A percentile compares a stretch with the other conserved stretches of the same genome.
Conservation (phyloP, 2,329 filamentous ascomycete genomes). For the Huntiella moniliformis region DNA sequence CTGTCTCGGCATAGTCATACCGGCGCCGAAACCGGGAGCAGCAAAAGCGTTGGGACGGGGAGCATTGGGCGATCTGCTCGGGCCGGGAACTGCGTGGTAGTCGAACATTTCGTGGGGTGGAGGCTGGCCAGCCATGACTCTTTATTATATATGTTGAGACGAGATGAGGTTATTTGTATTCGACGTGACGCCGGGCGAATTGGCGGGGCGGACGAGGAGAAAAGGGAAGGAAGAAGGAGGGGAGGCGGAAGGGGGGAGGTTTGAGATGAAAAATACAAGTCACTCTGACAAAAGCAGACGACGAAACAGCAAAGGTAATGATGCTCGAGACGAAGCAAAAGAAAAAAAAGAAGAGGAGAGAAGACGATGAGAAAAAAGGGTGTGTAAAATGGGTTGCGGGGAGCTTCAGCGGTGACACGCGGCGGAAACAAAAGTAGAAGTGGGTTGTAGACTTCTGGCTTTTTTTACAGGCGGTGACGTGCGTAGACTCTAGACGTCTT, state of each 20-base stretch:
- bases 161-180: no score
- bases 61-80: constrained; percentile 50
- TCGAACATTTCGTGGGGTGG: constrained; percentile 52
- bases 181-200: no score
- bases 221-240: not conserved
- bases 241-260: not conserved
- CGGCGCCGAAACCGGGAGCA: constrained; percentile 18
- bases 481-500: no score
- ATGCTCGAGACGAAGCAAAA: not conserved
- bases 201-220: not conserved
- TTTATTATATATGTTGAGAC: constrained; percentile 1
- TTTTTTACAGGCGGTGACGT: no score
- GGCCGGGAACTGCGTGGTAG: constrained; percentile 25
- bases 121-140: constrained; percentile 28
- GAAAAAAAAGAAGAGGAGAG: not conserved
- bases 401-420: not conserved
- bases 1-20: constrained; percentile 25
- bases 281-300: constrained; percentile 10
- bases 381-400: not conserved
- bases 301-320: not conserved
- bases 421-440: not conserved
- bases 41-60: constrained; percentile 41
- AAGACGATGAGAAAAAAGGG: no score
- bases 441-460: no score
- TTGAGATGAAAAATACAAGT: not conserved